Evolutionary conservation across 306 rosid genomes (phyloP), one percentile per base, ranked within the genome.

Genomic region (Ziziphus jujuba): DNA sequence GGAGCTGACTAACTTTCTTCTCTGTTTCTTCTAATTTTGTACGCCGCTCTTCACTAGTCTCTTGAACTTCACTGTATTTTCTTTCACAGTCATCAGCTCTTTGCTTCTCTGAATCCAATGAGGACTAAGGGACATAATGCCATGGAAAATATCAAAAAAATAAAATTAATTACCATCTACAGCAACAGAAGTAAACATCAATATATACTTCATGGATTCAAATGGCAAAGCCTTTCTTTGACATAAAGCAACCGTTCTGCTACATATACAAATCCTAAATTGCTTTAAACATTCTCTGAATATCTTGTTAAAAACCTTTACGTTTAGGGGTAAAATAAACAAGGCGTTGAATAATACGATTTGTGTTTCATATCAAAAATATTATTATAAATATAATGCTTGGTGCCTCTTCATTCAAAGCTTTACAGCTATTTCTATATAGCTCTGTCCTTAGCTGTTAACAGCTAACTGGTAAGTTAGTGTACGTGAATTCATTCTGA

Each of bases 21-120:
- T 90, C 92, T 7, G 90, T 68, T 56, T 87, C 97, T 79, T 85
- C 91, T 61, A 89, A 77, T 54, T 79, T 85, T 69, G 77, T 76
- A 50, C 59, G 40, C 60, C 47, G 73, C 74, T 81, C 88, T 78
- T 79, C 89, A 51, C 73, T 56, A 4, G 33, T 70, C 64, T 67
- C 75, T 71, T 81, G 89, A 66, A 79, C 77, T 84, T 87, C 88
- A 47, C 74, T 80, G 80, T 68, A 90, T 70, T 87, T 90, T 60
- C 57, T 82, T 80, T 87, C 91, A 47, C 61, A 67, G 23, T 84
- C 90, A 61, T 78, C 83, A 16, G 87, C 69, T 85, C 80, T 78
- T 70, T 79, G 79, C 59, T 74, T 84, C 72, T 85, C 95, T 38
- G 87, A 78, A 52, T 83, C 87, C 56, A 87, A 75, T 9, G 78